phyloP scores from a whole-genome alignment of 495 filamentous ascomycete genomes.

The Trichoderma parareesei region DNA sequence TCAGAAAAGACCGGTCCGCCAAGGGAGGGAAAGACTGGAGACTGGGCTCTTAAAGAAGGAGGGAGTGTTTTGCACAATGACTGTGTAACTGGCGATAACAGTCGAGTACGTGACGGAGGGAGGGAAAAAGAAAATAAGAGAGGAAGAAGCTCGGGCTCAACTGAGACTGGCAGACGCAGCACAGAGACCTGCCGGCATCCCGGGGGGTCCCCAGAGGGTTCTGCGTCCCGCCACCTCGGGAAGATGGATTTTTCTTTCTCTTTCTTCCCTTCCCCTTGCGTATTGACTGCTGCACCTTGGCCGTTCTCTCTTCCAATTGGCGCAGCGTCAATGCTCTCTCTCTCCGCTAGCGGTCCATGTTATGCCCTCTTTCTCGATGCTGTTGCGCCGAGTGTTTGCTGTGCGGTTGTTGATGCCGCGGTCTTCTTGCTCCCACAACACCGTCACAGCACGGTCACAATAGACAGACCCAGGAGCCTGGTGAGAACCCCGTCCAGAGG shows the following conservation, averaged over 20 bases:
- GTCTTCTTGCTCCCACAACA: background rate
- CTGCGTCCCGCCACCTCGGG: background rate
- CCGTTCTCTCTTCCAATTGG: background rate
- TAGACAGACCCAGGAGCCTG: background rate
- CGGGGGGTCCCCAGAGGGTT: background rate
- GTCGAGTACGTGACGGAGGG: background rate
- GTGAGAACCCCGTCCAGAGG: background rate
- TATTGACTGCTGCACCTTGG: background rate
- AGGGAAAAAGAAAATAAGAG: background rate
- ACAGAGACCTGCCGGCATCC: conserved; percentile 1
- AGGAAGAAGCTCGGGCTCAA: background rate
- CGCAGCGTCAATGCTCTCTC: background rate
- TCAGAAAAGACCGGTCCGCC: background rate
- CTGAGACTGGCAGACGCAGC: conserved; percentile 6
- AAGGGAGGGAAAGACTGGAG: background rate
- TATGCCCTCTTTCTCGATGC: background rate
- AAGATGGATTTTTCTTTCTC: background rate
- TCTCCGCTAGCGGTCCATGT: background rate
- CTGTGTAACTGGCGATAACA: background rate
- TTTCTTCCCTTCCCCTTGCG: background rate
- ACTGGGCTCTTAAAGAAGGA: background rate
- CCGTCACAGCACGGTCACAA: background rate
- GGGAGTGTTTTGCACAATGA: background rate
- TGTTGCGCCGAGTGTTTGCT: background rate
- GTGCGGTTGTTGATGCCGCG: no score